Evolutionary conservation across 306 rosid genomes (phyloP), one percentile per base, ranked within the genome.

Genomic region (Lotus japonicus): DNA sequence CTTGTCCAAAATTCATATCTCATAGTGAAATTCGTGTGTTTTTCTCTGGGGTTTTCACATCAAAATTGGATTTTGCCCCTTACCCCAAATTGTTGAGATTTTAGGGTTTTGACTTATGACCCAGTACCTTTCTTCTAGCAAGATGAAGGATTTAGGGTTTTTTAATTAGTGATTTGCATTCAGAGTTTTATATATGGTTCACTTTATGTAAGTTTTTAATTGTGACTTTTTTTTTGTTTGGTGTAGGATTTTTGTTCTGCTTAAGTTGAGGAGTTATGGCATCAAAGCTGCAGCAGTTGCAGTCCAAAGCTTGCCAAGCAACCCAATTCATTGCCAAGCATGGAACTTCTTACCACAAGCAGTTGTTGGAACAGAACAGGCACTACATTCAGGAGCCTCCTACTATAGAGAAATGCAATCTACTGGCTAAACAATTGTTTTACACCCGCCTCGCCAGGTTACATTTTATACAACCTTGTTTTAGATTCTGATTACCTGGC

Each of bases 381-480:
- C 89, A 92, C 41, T 79, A 80, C 80, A 86, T 92, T 82, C 97
- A 89, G 82, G 90, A 88, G 38, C 98, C 98, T 49, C 83, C 97
- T 46, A 90, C 98, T 0, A 80, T 85, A 60, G 98, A 90, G 84
- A 92, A 89, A 81, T 92, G 98, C 84, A 81, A 80, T 42, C 67
- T 60, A 39, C 82, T 92, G 14, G 65, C 97, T 0, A 92, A 90
- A 82, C 96, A 92, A 74, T 86, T 92, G 82, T 35, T 92, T 10
- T 89, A 86, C 79, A 92, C 98, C 52, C 97, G 98, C 1, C 97
- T 92, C 62, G 98, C 98, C 46, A 92, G 98, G 98, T 90, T 63
- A 51, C 70, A 35, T 48, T 65, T 75, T 67, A 49, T 39, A 45
- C 16, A 16, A 64, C 62, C 64, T 59, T 52, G 35, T 66, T 65